phyloP scores from a whole-genome alignment of 164 flowering plant species.

The Magnolia officinalis region DNA sequence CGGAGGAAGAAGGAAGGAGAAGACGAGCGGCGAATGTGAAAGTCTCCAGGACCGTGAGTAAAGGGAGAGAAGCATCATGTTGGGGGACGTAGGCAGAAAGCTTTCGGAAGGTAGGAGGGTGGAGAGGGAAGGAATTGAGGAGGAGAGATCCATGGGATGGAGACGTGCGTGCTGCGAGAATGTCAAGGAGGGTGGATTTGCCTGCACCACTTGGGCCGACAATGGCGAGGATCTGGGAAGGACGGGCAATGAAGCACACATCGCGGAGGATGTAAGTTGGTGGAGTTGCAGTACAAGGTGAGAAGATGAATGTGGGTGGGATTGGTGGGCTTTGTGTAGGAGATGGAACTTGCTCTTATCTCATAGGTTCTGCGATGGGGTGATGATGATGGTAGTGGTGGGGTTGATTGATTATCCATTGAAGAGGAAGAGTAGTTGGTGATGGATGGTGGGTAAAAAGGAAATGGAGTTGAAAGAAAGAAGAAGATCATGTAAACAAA shows the following conservation, averaged over 20 bases:
- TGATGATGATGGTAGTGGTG: conserved; percentile 17
- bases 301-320: conserved; percentile 34
- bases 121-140: conserved; percentile 62
- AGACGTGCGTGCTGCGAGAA: conserved; percentile 63
- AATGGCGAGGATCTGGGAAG: conserved; percentile 73
- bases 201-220: conserved; percentile 97
- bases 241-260: conserved; percentile 66
- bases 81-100: conserved; percentile 90
- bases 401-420: background rate
- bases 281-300: conserved; percentile 30
- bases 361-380: conserved; percentile 36
- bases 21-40: conserved; percentile 71
- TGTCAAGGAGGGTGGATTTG: conserved; percentile 90
- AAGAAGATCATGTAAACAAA: too few relatives aligned
- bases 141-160: conserved; percentile 63
- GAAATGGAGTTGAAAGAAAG: background rate
- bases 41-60: conserved; percentile 76
- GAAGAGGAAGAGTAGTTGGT: background rate
- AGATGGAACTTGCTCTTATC: conserved; percentile 62
- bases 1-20: conserved; percentile 39
- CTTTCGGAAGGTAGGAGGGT: conserved; percentile 60
- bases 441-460: background rate
- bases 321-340: conserved; percentile 56
- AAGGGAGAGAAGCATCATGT: conserved; percentile 71
- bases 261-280: conserved; percentile 63